These are phyloP conservation scores for Suillus occidentalis DNA, from an alignment of 768 basidiomycete species.

Conservation along the genomic window DNA sequence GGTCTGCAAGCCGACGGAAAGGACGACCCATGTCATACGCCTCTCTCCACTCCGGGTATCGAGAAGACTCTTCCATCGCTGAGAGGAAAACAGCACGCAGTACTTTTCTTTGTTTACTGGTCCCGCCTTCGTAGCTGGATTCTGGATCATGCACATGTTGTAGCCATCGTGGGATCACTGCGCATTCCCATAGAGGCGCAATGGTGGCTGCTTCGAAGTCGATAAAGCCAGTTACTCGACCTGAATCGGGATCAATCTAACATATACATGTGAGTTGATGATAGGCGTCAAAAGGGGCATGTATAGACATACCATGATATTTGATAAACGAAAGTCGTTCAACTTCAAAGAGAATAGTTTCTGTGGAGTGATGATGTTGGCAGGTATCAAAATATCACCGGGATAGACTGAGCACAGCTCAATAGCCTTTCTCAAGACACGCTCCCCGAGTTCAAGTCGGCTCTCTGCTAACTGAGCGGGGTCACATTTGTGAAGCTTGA, in stretches of 20 bases:
- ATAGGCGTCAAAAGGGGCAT: background rate
- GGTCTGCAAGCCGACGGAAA: conserved; percentile 2
- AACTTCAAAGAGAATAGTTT: background rate
- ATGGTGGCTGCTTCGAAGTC: conserved; percentile 24
- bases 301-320: background rate
- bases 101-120: background rate
- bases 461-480: too few species aligned
- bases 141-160: conserved; percentile 17
- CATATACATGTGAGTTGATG: background rate
- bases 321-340: conserved; percentile 8
- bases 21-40: background rate
- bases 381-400: background rate
- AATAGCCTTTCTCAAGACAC: conserved; percentile 4
- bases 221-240: conserved; percentile 10
- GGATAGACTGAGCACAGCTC: conserved; percentile 6
- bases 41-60: conserved; percentile 2
- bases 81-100: background rate
- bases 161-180: conserved; percentile 23
- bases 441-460: conserved; percentile 9
- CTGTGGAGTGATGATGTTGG: background rate
- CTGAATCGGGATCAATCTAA: conserved; percentile 1
- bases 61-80: background rate
- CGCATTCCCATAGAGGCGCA: conserved; percentile 26
- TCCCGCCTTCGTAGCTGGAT: background rate
- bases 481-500: too few species aligned